phyloP scores from a whole-genome alignment of 2,329 filamentous ascomycete species.

The Fusarium newnesense region DNA sequence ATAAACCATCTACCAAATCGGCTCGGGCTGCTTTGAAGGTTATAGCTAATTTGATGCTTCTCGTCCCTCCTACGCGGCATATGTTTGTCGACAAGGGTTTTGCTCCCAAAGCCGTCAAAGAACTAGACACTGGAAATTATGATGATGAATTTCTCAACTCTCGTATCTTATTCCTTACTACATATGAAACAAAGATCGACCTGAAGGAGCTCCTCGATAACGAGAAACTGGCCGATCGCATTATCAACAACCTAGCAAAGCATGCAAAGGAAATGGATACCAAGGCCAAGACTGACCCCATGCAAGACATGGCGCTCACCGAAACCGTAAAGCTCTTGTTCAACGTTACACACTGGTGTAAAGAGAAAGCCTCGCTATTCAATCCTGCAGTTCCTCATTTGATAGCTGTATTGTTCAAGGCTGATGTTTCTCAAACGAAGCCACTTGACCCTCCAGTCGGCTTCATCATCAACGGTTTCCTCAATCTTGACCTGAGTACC shows the following conservation, averaged over 20 bases:
- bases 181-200: conserved; percentile 61
- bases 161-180: conserved; percentile 57
- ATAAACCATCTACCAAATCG: conserved; percentile 68
- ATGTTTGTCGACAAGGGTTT: conserved; percentile 58
- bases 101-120: conserved; percentile 72
- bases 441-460: conserved; percentile 79
- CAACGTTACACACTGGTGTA: conserved; percentile 83
- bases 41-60: conserved; percentile 79
- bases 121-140: conserved; percentile 75
- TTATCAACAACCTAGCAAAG: conserved; percentile 75
- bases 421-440: conserved; percentile 65
- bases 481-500: conserved; percentile 78
- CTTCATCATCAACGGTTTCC: conserved; percentile 80
- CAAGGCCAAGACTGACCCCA: conserved; percentile 58
- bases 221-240: conserved; percentile 61
- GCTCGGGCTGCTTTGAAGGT: conserved; percentile 83
- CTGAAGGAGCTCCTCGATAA: conserved; percentile 59
- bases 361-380: conserved; percentile 70
- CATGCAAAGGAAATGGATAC: conserved; percentile 66
- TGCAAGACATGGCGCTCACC: conserved; percentile 81
- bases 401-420: conserved; percentile 73
- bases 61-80: conserved; percentile 58
- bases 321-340: conserved; percentile 91
- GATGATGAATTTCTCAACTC: conserved; percentile 86
- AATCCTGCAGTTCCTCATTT: conserved; percentile 75